phyloP scores from a whole-genome alignment of 345 rosid species.

The Orychophragmus violaceus region DNA sequence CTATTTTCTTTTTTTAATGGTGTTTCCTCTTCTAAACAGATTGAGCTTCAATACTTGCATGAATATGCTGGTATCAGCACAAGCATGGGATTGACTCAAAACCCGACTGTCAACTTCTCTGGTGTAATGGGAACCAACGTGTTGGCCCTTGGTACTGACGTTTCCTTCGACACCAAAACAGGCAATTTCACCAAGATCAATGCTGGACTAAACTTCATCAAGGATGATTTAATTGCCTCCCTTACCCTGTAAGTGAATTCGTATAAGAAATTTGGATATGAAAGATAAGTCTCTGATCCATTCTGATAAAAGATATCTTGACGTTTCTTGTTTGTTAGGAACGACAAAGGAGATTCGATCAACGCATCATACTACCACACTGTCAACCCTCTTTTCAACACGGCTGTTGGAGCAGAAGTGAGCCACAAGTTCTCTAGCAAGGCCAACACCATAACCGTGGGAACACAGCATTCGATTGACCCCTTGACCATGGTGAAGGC shows the following conservation, averaged over 20 bases:
- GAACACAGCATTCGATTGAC: constrained; percentile 68
- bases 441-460: constrained; percentile 64
- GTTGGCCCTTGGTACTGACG: constrained; percentile 65
- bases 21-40: constrained; percentile 34
- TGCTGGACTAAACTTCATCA: constrained; percentile 67
- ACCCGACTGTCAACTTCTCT: constrained; percentile 73
- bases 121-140: constrained; percentile 65
- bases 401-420: constrained; percentile 82
- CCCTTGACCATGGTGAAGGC: constrained; percentile 76
- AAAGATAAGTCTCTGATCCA: not conserved
- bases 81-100: constrained; percentile 76
- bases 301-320: not conserved
- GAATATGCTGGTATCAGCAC: constrained; percentile 77
- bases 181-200: constrained; percentile 76
- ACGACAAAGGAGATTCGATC: constrained; percentile 65
- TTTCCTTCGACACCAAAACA: constrained; percentile 71
- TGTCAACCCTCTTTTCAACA: constrained; percentile 51
- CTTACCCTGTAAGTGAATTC: constrained; percentile 53
- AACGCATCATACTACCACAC: constrained; percentile 70
- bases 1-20: not conserved
- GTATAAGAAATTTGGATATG: not conserved
- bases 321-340: constrained; percentile 40
- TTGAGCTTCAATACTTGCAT: constrained; percentile 86
- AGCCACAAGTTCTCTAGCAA: constrained; percentile 68
- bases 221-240: constrained; percentile 64